Evolutionary conservation across 78 protist genomes (phyloP), one percentile per base, ranked within the genome.

Genomic region (Speleostelium caveatum): DNA sequence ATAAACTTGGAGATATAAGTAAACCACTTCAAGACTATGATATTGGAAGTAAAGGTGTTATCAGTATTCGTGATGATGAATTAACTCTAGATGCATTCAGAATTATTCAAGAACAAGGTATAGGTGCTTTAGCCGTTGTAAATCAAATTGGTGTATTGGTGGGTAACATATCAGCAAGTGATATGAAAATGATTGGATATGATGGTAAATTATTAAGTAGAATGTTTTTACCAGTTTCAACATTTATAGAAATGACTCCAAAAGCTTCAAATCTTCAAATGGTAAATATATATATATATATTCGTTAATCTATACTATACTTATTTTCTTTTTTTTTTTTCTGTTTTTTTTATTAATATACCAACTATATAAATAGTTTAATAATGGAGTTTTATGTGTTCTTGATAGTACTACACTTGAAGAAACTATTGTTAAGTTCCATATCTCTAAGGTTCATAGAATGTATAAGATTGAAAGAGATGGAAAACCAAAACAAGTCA

Each of bases 141-240:
- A 78, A 66, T 66, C 63, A 67, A 35, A 68, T 66, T 2, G 89
- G 77, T 56, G 3, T 80, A 14, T 26, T 74, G 4, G 41, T 21
- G 53, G 89, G 89, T 12, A 80, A 80, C 41, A 80, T 80, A 14
- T 61, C 74, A 61, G 89, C 58, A 12, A 35, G 59, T 41, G 89
- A 80, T 68, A 33, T 80, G 60, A 80, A 68, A 65, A 68, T 80
- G 77, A 61, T 80, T 38, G 89, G 89, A 3, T 56, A 53, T 68
- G 89, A 80, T 38, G 89, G 89, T 41, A 38, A 28, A 22, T 7
- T 80, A 41, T 22, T 68, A 10, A 68, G 89, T 41, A 28, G 89
- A 36, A 53, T 80, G 59, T 68, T 68, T 36, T 33, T 80, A 38
- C 75, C 89, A 24, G 36, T 80, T 12, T 60, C 38, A 26, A 55